Base-by-base conservation (phyloP, 345 rosid species). In the Populus simonii region DNA sequence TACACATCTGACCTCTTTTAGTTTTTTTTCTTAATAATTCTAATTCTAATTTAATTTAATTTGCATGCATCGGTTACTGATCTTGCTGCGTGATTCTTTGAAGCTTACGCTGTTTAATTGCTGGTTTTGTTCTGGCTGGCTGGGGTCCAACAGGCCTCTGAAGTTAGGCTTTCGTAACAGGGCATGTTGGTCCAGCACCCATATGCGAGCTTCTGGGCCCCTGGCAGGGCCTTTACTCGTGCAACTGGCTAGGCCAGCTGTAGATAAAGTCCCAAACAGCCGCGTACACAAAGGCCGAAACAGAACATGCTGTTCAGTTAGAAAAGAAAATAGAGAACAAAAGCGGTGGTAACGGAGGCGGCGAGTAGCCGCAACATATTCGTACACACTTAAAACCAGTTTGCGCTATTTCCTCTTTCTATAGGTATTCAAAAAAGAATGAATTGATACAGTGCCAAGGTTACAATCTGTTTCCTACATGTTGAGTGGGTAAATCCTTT, bases 381-480 rank as follows among this genome's bases (percentile, higher is more conserved):
- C 59, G 59, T 53, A 20, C 23, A 53, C 59, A 6, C 59, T 20
- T 53, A 53, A 53, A 22, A 33, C 59, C 59, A 18, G 22, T n/a
- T 53, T 7, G 20, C 59, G 20, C 59, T 53, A 53, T 53, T 53
- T 53, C n/a, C 59, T 18, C 59, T 20, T 20, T 8, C 12, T 15
- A 10, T n/a, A 10, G 63, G 15, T 59, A 59, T n/a, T n/a, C 20
- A 33, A 68, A 76, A 35, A 68, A 49, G 23, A 49, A 67, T 49
- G 8, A 33, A 70, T 8, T 29, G 69, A 62, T 61, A 62, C 43
- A 70, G 36, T 29, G 41, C 55, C 31, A 22, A 27, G n/a, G 59
- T 77, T 70, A 47, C 69, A 77, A 70, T 23, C 66, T 41, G 63
- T n/a, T 20, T 31, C 31, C 41, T 38, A 27, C 45, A 39, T 55